These are phyloP conservation scores for Tetrapisispora phaffii DNA, from an alignment of 805 yeast species.

Conservation along the genomic window DNA sequence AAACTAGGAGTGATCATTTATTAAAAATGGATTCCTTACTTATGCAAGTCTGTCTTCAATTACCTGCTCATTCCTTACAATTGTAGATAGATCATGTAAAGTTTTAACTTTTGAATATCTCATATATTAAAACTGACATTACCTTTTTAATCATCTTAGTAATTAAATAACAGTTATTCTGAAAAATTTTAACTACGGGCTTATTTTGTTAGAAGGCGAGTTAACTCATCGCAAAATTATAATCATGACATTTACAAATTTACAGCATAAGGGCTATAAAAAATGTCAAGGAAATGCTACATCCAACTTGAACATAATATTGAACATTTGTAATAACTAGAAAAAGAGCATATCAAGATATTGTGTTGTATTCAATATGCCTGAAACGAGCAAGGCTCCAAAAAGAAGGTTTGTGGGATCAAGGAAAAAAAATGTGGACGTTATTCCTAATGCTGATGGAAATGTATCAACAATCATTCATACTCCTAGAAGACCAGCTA, in stretches of 20 bases:
- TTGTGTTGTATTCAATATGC: neutral
- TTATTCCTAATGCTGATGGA: conserved; percentile 19
- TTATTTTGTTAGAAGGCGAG: neutral
- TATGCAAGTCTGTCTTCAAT: no score
- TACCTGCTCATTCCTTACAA: no score
- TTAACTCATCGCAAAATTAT: conserved; percentile 3
- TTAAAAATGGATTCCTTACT: no score
- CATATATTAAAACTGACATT: no score
- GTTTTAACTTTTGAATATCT: no score
- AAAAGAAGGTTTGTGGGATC: conserved; percentile 56
- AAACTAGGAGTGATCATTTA: conserved; percentile 83
- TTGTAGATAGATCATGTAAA: no score
- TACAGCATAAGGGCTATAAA: no score
- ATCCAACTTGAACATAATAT: no score
- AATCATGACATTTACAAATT: neutral
- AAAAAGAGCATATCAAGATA: neutral
- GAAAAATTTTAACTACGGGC: neutral
- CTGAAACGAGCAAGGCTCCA: conserved; percentile 26
- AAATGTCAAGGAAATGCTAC: no score
- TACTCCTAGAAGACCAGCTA: conserved; percentile 25
- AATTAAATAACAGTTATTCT: neutral
- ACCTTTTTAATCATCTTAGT: neutral
- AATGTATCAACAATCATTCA: conserved; percentile 19
- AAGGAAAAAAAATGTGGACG: conserved; percentile 22
- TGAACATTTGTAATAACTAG: no score